Conservation (phyloP, 257 asterid genomes). For the Petunia axillaris region DNA sequence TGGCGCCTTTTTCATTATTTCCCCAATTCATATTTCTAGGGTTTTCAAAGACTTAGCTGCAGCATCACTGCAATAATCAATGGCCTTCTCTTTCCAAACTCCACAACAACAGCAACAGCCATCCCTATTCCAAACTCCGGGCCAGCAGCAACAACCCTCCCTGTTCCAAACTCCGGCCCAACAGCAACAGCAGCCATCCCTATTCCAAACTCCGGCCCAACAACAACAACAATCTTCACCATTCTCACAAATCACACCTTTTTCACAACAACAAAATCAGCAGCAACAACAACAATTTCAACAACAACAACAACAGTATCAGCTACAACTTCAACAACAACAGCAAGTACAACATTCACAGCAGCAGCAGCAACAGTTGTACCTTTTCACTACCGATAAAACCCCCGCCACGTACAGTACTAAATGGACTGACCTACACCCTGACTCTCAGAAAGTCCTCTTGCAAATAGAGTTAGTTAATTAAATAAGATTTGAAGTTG, state of each 20-base stretch:
- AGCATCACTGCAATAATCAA: constrained; percentile 31
- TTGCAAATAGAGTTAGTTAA: constrained; percentile 75
- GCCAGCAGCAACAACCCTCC: constrained; percentile 40
- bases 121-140: constrained; percentile 45
- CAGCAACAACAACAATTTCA: constrained; percentile 41
- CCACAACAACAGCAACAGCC: constrained; percentile 57
- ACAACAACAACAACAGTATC: constrained; percentile 42
- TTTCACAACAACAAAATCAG: constrained; percentile 32
- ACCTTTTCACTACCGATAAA: constrained; percentile 72
- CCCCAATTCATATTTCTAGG: constrained; percentile 44
- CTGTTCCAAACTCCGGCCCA: constrained; percentile 43
- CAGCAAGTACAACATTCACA: constrained; percentile 39
- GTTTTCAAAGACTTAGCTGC: constrained; percentile 36
- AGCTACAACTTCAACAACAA: constrained; percentile 41
- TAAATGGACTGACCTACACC: constrained; percentile 97
- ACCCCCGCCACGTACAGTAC: constrained; percentile 85
- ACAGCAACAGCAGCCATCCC: constrained; percentile 40
- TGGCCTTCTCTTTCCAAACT: constrained; percentile 65
- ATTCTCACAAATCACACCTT: constrained; percentile 36
- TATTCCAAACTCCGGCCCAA: constrained; percentile 37
- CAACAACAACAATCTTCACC: constrained; percentile 41
- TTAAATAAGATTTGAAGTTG: background rate
- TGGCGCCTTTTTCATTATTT: constrained; percentile 53
- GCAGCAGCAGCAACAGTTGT: constrained; percentile 67
- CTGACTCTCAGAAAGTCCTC: constrained; percentile 85